Evolutionary conservation across 371 early-diverging fungal genomes (phyloP), one percentile per base, ranked within the genome.

Genomic region (Umbelopsis sp.): DNA sequence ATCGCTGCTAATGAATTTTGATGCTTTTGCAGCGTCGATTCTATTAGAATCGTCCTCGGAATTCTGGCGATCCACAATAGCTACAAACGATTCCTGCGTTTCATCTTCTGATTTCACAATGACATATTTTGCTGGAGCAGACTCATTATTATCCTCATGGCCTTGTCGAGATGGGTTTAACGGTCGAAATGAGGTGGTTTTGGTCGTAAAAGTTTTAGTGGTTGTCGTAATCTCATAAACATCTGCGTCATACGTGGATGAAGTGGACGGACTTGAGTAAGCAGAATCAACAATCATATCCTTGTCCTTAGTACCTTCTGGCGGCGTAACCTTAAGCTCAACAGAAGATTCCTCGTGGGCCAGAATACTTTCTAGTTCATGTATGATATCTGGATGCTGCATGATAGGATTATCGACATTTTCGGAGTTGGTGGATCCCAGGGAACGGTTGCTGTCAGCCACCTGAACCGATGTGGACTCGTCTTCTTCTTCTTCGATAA

Each of bases 151-250:
- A 25, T 70, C 72, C 18, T 69, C 50, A 16, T 35, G 12, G 4
- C 57, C n/a, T 35, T 57, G 57, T 4, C 29, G 57, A 35, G 37
- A 35, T 3, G 48, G 32, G 45, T 80, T 76, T 37, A 83, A 71
- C 4, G 84, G 84, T 51, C 72, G 73, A 29, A 83, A 80, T 0
- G 73, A 62, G 3, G 81, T 83, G 0, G 81, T 80, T 44, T 68
- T 67, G 14, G 74, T 76, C 1, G 75, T 80, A 12, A 63, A 74
- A 12, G 74, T 70, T 24, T 73, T 70, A 4, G 79, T 80, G 24
- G 73, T 75, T 0, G 75, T 78, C 2, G 72, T 74, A 8, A 83
- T 75, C 68, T 83, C 81, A 63, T 81, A 81, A 65, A 75, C 63
- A 11, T 65, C 71, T 57, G 57, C 35, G 35, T 57, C 57, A 29